A percentile compares a stretch with the other conserved stretches of the same genome.
Evolutionary conservation across 2,329 filamentous ascomycete genomes (phyloP).

Genomic region (Scortechinia acanthostroma): DNA sequence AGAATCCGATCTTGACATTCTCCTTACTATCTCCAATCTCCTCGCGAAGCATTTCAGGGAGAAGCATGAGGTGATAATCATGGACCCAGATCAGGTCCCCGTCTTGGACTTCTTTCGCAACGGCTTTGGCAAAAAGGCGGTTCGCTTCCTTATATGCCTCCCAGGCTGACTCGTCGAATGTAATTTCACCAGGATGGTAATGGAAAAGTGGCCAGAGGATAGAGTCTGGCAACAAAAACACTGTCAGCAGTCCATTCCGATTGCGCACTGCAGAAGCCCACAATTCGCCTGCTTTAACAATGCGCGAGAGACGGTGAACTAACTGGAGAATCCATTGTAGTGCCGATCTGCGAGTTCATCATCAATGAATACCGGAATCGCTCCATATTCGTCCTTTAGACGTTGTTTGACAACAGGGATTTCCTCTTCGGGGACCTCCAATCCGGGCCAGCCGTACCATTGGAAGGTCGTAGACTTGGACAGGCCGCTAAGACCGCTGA

Average conservation of each 20-base stretch:
- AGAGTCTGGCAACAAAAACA: constrained; percentile 51
- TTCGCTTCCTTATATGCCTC: constrained; percentile 89
- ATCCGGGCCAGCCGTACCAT: constrained; percentile 97
- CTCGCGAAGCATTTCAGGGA: constrained; percentile 89
- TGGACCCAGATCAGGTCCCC: constrained; percentile 97
- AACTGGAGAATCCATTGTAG: constrained; percentile 97
- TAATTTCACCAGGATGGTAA: constrained; percentile 97
- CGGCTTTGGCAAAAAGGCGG: constrained; percentile 79
- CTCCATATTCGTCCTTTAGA: constrained; percentile 79
- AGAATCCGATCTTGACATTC: constrained; percentile 97
- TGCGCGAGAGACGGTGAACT: constrained; percentile 25
- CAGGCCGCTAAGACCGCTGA: constrained; percentile 84
- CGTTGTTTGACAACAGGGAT: constrained; percentile 66
- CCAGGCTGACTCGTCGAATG: constrained; percentile 93
- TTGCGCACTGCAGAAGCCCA: constrained; percentile 3
- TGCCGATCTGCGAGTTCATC: constrained; percentile 90
- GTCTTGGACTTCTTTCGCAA: constrained; percentile 81
- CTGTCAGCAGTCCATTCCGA: background rate
- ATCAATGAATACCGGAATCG: constrained; percentile 85
- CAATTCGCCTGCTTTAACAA: constrained; percentile 6
- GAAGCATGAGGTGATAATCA: constrained; percentile 95
- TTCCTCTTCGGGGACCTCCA: constrained; percentile 84
- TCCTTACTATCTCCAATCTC: constrained; percentile 73
- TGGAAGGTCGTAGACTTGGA: constrained; percentile 90
- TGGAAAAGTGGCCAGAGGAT: constrained; percentile 98